A percentile compares a stretch with the other conserved stretches of the same genome.
Conservation (phyloP, 1,284 basidiomycete genomes). For the Entoloma clypeatum region DNA sequence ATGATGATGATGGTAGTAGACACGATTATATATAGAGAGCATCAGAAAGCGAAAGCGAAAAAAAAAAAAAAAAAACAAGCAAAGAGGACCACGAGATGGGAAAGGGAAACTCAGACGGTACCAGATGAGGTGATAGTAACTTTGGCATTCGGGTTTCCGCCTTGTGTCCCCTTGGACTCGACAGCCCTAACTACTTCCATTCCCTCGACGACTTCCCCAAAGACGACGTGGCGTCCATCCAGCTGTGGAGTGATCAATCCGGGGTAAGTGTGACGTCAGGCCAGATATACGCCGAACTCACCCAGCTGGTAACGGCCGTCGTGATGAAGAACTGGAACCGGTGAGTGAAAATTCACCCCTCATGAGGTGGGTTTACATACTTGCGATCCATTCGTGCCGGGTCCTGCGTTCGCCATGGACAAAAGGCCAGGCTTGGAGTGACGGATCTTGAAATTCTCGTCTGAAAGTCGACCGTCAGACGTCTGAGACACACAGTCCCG, state of each 20-base stretch:
- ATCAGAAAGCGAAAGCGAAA: too few species aligned
- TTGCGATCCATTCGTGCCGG: constrained; percentile 72
- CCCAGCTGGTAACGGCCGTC: constrained; percentile 71
- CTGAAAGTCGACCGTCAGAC: constrained; percentile 32
- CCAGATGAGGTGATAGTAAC: constrained; percentile 70
- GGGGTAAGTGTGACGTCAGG: neutral
- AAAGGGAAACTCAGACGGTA: constrained; percentile 23
- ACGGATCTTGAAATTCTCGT: constrained; percentile 83
- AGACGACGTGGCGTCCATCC: constrained; percentile 78
- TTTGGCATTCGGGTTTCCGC: constrained; percentile 48
- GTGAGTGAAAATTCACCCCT: neutral
- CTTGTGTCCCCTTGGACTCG: constrained; percentile 59
- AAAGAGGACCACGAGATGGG: too few species aligned
- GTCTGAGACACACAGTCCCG: neutral
- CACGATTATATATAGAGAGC: too few species aligned
- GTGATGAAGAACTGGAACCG: constrained; percentile 78
- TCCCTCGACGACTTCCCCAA: constrained; percentile 76
- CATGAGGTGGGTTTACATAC: constrained; percentile 35
- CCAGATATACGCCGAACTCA: constrained; percentile 20
- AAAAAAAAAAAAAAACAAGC: too few species aligned
- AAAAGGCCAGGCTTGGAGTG: constrained; percentile 82
- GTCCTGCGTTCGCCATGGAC: constrained; percentile 86
- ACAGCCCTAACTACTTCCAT: constrained; percentile 76
- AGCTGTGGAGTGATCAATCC: constrained; percentile 38
- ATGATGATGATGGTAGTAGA: too few species aligned